A percentile compares a stretch with the other conserved stretches of the same genome.
Conservation (phyloP, 2,329 filamentous ascomycete species). For the Helicocarpus griseus region DNA sequence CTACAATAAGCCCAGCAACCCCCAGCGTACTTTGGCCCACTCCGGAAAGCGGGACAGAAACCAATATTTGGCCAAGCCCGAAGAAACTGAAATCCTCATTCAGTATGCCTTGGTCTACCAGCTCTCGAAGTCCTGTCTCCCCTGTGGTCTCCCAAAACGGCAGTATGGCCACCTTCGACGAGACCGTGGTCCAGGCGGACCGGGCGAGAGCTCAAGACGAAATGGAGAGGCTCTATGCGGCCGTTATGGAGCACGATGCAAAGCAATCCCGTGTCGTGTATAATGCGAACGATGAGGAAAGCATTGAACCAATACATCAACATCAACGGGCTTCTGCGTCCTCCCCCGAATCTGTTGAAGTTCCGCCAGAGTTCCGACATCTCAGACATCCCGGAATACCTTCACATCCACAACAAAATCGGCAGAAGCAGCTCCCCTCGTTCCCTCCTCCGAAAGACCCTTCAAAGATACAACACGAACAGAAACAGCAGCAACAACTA, state of each 20-base stretch:
- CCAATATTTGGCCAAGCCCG: constrained; percentile 24
- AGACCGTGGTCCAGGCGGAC: constrained; percentile 64
- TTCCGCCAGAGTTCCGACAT: constrained; percentile 23
- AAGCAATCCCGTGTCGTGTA: constrained; percentile 28
- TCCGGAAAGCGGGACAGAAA: constrained; percentile 11
- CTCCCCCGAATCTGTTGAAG: constrained; percentile 22
- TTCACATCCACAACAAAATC: constrained; percentile 6
- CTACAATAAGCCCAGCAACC: constrained; percentile 27
- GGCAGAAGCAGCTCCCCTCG: constrained; percentile 9
- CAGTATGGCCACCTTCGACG: constrained; percentile 64
- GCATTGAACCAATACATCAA: constrained; percentile 15
- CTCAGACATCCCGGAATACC: constrained; percentile 12
- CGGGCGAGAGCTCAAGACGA: constrained; percentile 66
- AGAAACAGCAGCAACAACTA: constrained; percentile 8
- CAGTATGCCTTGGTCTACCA: constrained; percentile 29
- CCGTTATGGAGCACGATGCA: constrained; percentile 80
- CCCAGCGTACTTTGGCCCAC: constrained; percentile 17
- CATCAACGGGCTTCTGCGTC: constrained; percentile 19
- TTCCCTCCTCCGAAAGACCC: constrained; percentile 9
- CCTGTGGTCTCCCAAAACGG: constrained; percentile 44
- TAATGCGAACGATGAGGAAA: constrained; percentile 9
- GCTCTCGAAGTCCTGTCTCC: constrained; percentile 24
- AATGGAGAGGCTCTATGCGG: constrained; percentile 82
- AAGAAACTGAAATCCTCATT: constrained; percentile 25
- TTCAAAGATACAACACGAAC: constrained; percentile 6